Evolutionary conservation across 495 filamentous ascomycete species (phyloP).

Genomic region (Cenococcum geophilum): DNA sequence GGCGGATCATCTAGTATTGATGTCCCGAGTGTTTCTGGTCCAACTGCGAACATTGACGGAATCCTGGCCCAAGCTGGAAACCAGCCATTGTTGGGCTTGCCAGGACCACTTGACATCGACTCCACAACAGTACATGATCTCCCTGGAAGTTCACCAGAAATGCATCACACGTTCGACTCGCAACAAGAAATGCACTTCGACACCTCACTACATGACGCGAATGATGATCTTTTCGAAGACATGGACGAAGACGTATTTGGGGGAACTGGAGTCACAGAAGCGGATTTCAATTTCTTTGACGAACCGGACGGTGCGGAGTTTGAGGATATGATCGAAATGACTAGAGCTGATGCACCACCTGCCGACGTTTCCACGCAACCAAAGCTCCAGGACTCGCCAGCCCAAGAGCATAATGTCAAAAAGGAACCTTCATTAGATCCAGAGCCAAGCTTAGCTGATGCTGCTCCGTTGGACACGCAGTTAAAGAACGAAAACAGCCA

Average conservation of each 20-base stretch:
- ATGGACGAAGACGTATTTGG: conserved; percentile 41
- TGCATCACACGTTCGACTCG: conserved; percentile 12
- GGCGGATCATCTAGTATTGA: conserved; percentile 10
- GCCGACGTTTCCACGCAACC: background rate
- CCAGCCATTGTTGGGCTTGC: conserved; percentile 18
- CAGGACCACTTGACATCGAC: conserved; percentile 12
- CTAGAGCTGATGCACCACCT: conserved; percentile 3
- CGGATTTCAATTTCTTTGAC: conserved; percentile 90
- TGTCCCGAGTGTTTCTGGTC: conserved; percentile 10
- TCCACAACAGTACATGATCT: conserved; percentile 4
- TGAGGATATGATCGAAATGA: conserved; percentile 13
- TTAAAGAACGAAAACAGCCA: background rate
- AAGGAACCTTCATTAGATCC: background rate
- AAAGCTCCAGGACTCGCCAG: background rate
- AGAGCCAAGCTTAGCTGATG: background rate
- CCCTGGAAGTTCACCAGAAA: conserved; percentile 14
- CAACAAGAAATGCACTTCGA: conserved; percentile 10
- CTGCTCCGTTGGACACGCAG: background rate
- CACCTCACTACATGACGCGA: conserved; percentile 5
- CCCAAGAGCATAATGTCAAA: background rate
- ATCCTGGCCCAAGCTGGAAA: conserved; percentile 7
- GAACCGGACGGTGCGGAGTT: conserved; percentile 46
- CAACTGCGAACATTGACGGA: conserved; percentile 10
- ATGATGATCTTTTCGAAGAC: conserved; percentile 68
- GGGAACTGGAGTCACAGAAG: conserved; percentile 71